Evolutionary conservation across 768 basidiomycete species (phyloP).

Genomic region (Serendipita indica): DNA sequence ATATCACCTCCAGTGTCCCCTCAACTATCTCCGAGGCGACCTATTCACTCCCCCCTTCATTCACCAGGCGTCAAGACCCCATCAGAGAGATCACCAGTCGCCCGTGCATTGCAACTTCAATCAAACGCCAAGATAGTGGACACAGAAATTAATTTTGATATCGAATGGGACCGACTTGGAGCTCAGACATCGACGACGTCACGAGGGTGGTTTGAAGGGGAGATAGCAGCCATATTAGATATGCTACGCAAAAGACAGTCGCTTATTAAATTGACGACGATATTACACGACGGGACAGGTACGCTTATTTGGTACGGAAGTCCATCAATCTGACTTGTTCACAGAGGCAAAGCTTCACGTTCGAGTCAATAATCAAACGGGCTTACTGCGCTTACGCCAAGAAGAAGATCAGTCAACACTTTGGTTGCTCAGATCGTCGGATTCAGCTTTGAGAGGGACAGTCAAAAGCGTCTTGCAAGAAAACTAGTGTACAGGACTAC

Average conservation of each 20-base stretch:
- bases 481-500: too few species aligned
- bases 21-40: neutral
- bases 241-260: neutral
- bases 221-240: neutral
- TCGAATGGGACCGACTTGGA: neutral
- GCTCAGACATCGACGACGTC: neutral
- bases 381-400: neutral
- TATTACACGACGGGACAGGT: neutral
- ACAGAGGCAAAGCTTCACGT: neutral
- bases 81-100: neutral
- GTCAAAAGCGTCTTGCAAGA: neutral
- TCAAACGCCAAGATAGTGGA: neutral
- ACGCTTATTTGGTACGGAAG: neutral
- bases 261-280: neutral
- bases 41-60: neutral
- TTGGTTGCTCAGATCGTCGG: neutral
- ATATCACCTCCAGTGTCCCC: neutral
- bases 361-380: neutral
- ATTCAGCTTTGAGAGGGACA: neutral
- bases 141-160: neutral
- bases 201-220: neutral
- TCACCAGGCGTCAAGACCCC: neutral
- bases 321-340: neutral
- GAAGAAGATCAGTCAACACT: conserved; percentile 1
- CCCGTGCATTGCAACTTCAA: neutral